Percentiles rank a stretch among this genome's conserved stretches.
Conservation (phyloP, 306 rosid species). For the Arachis hypogaea region DNA sequence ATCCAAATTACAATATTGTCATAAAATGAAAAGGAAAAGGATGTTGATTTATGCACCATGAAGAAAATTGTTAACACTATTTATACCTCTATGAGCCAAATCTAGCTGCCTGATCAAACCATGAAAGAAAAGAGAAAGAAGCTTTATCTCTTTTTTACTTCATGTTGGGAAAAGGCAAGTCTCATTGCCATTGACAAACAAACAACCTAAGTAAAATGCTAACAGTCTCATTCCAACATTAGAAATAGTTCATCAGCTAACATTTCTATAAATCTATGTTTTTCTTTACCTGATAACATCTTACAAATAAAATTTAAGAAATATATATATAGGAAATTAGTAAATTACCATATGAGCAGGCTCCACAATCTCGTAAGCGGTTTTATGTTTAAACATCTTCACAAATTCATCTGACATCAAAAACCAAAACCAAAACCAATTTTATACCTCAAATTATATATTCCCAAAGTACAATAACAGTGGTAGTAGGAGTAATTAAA, state of each 20-base stretch:
- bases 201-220: slow-evolving; percentile 11
- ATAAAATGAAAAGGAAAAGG: slow-evolving; percentile 1
- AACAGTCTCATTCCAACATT: background rate
- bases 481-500: background rate
- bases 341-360: slow-evolving; percentile 89
- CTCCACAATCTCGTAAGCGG: slow-evolving; percentile 80
- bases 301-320: background rate
- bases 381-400: slow-evolving; percentile 72
- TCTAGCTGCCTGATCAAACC: background rate
- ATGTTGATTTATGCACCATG: background rate
- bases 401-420: slow-evolving; percentile 77
- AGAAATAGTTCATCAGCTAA: background rate
- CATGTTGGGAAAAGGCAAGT: background rate
- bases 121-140: slow-evolving; percentile 9
- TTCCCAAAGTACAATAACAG: slow-evolving; percentile 15
- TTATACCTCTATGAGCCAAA: slow-evolving; percentile 1
- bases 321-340: slow-evolving; percentile 35
- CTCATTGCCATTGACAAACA: slow-evolving; percentile 1
- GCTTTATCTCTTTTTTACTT: background rate
- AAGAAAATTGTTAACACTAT: background rate
- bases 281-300: background rate
- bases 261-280: slow-evolving; percentile 6
- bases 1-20: slow-evolving; percentile 1
- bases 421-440: background rate
- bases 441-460: slow-evolving; percentile 18